phyloP scores from a whole-genome alignment of 257 asterid species.

The Plantago major region DNA sequence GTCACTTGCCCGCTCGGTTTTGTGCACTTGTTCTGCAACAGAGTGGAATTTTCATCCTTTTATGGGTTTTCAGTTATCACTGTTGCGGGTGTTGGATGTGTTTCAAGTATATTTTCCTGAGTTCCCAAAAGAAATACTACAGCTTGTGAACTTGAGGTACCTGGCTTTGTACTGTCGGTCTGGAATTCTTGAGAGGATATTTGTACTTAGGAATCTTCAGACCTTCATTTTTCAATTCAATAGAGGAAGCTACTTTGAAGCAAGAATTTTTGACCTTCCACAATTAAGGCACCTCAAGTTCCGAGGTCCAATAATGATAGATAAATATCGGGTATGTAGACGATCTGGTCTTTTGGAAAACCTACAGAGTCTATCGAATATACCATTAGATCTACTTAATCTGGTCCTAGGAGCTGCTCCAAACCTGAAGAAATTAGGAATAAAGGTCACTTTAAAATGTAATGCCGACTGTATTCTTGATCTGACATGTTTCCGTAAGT shows the following conservation, averaged over 20 bases:
- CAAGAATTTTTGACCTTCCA: background rate
- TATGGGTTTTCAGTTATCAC: background rate
- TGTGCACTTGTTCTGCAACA: background rate
- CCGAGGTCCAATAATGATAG: background rate
- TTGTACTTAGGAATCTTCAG: slow-evolving; percentile 9
- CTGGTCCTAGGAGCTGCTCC: background rate
- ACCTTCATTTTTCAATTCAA: background rate
- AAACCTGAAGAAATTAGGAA: slow-evolving; percentile 13
- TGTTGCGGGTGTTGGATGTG: slow-evolving; percentile 21
- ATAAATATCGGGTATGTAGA: background rate
- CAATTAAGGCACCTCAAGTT: slow-evolving; percentile 19
- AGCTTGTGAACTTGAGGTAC: slow-evolving; percentile 18
- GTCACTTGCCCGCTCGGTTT: slow-evolving; percentile 3
- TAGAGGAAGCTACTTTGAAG: background rate
- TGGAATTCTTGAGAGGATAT: background rate
- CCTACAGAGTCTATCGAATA: slow-evolving; percentile 7
- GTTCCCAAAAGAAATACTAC: slow-evolving; percentile 16
- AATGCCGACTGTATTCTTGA: too few species aligned
- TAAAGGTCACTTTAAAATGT: background rate
- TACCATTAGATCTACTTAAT: background rate
- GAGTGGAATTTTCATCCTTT: background rate
- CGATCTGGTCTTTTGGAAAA: background rate
- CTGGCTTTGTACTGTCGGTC: background rate
- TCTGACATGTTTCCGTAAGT: background rate
- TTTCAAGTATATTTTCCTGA: background rate